phyloP scores from a whole-genome alignment of 2,329 filamentous ascomycete species.

The Dichotomopilus funicola region DNA sequence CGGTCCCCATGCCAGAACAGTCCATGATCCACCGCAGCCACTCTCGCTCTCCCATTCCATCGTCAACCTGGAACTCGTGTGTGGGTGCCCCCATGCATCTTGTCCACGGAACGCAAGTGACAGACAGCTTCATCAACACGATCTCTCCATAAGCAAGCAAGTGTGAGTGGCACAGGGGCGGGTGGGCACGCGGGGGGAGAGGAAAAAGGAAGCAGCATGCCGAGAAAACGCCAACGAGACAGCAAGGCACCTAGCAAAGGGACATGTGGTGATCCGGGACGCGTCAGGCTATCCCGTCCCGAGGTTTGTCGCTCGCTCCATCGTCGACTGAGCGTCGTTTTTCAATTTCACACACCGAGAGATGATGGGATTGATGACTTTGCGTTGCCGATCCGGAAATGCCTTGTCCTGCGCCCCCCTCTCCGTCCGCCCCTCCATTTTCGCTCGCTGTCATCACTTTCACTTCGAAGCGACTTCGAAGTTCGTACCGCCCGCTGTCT shows the following conservation, averaged over 20 bases:
- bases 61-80: too few species aligned
- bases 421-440: neutral
- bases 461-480: too few species aligned
- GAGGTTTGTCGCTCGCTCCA: neutral
- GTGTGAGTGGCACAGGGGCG: too few species aligned
- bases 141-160: too few species aligned
- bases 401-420: neutral
- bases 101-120: too few species aligned
- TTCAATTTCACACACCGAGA: neutral
- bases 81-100: too few species aligned
- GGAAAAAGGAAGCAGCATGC: neutral
- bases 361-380: neutral
- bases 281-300: neutral
- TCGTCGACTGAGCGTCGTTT: neutral
- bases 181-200: neutral
- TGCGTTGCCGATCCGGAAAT: conserved; percentile 3
- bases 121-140: too few species aligned
- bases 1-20: neutral
- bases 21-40: neutral
- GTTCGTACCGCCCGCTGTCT: too few species aligned
- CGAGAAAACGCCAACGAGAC: neutral
- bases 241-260: too few species aligned
- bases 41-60: neutral
- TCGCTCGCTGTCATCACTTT: too few species aligned
- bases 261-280: neutral